Evolutionary conservation across 2,329 filamentous ascomycete species (phyloP).

Genomic region (Acrodontium crateriforme): DNA sequence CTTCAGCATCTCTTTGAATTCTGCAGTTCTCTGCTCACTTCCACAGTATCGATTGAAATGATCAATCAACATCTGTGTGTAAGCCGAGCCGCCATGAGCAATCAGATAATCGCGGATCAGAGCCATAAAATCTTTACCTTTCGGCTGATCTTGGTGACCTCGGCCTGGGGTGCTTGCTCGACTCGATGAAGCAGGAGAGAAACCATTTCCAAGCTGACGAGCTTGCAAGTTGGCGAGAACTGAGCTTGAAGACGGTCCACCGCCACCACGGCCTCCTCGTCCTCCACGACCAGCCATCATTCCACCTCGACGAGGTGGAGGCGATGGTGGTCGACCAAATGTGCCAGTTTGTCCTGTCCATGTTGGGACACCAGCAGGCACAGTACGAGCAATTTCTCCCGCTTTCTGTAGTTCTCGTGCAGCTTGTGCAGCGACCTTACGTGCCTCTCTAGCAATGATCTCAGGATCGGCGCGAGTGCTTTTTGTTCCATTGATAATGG

Average conservation of each 20-base stretch:
- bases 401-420: conserved; percentile 62
- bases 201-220: conserved; percentile 22
- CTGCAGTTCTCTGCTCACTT: conserved; percentile 51
- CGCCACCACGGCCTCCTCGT: conserved; percentile 26
- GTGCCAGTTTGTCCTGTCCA: conserved; percentile 83
- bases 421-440: conserved; percentile 62
- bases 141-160: conserved; percentile 15
- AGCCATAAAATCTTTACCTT: conserved; percentile 31
- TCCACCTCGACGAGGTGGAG: conserved; percentile 24
- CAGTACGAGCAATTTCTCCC: conserved; percentile 53
- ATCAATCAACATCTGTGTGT: conserved; percentile 75
- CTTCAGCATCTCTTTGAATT: conserved; percentile 72
- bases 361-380: conserved; percentile 75
- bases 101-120: conserved; percentile 65
- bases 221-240: conserved; percentile 31
- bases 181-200: conserved; percentile 17
- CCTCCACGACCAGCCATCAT: conserved; percentile 15
- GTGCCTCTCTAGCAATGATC: conserved; percentile 71
- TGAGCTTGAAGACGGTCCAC: conserved; percentile 25
- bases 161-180: conserved; percentile 13
- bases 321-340: conserved; percentile 53
- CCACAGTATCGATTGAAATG: conserved; percentile 76
- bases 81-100: conserved; percentile 61
- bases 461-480: conserved; percentile 55
- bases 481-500: conserved; percentile 67